A percentile compares a stretch with the other conserved stretches of the same genome.
phyloP scores from a whole-genome alignment of 1,284 basidiomycete species.

The Ceraceosorus bombacis region DNA sequence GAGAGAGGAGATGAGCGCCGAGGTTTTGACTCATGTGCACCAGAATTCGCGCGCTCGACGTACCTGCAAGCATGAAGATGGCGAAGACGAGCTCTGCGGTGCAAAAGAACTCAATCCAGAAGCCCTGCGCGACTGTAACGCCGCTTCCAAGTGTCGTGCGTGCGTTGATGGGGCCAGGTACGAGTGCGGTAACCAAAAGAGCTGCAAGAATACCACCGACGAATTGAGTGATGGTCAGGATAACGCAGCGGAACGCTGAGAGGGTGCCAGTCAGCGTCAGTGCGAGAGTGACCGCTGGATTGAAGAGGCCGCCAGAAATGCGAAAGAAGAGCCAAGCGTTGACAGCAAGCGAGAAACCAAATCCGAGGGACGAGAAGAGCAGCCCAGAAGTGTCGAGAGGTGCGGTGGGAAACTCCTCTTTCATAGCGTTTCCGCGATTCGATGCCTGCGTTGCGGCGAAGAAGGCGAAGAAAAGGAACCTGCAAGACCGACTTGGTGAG shows the following conservation, averaged over 20 bases:
- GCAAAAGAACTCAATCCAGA: slow-evolving; percentile 24
- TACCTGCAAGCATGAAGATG: slow-evolving; percentile 25
- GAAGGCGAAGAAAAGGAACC: slow-evolving; percentile 35
- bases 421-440: slow-evolving; percentile 14
- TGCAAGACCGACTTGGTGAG: not conserved
- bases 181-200: slow-evolving; percentile 17
- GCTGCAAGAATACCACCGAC: slow-evolving; percentile 27
- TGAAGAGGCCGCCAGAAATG: slow-evolving; percentile 62
- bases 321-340: slow-evolving; percentile 50
- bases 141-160: slow-evolving; percentile 10
- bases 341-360: slow-evolving; percentile 27
- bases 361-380: slow-evolving; percentile 52
- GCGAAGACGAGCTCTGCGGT: slow-evolving; percentile 23
- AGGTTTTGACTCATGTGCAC: slow-evolving; percentile 19
- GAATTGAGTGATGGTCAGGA: slow-evolving; percentile 19
- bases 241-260: slow-evolving; percentile 6
- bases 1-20: slow-evolving; percentile 25
- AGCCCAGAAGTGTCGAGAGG: slow-evolving; percentile 38
- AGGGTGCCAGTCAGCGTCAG: slow-evolving; percentile 49
- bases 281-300: slow-evolving; percentile 62
- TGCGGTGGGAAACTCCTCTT: slow-evolving; percentile 11
- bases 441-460: slow-evolving; percentile 30
- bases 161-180: slow-evolving; percentile 15
- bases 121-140: slow-evolving; percentile 20
- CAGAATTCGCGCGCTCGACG: slow-evolving; percentile 21